Evolutionary conservation across 257 asterid species (phyloP), one percentile per base, ranked within the genome.

Genomic region (Rehmannia glutinosa): DNA sequence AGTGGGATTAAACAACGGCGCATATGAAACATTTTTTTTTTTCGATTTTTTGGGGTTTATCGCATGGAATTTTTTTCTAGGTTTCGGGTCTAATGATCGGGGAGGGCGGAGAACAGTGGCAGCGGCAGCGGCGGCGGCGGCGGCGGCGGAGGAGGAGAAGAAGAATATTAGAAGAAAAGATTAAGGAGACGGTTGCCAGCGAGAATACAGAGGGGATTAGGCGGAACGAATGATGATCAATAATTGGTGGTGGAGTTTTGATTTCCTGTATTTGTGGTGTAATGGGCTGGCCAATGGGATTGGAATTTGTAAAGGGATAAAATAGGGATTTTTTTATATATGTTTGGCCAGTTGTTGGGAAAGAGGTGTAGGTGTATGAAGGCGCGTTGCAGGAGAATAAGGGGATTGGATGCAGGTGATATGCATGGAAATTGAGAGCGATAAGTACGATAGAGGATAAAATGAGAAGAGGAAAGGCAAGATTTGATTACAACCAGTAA

Each of bases 211-310:
- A 75, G 42, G 69, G 85, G 77, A 65, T 78, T 72, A 62, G 56
- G 17, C 82, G 72, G 77, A 64, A 71, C 58, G 58, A 51, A 51
- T 51, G 23, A 51, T 68, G 75, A 77, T 74, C 83, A 87, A 83
- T 89, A 78, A 85, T 87, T 85, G 87, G 82, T 72, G 78, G 78
- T 19, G 73, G 71, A 36, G 60, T 38, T 28, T 28, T 45, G 72
- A 17, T 79, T 42, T 17, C 24, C 35, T 66, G 78, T 10, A 17
- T 2, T 4, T 58, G 60, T 9, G 63, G 76, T 61, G 68, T 33
- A 56, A 1, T 43, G 68, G 3, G 33, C 47, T 11, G 64, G 35
- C 83, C 64, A 49, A 17, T 76, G 47, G 59, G 3, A 5, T 3
- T 21, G 12, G 28, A 15, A 64, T 64, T 4, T 7, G 42, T 13